Percentiles rank a stretch among this genome's conserved stretches.
phyloP scores from a whole-genome alignment of 192 early-diverging fungal species.

The Podila minutissima region DNA sequence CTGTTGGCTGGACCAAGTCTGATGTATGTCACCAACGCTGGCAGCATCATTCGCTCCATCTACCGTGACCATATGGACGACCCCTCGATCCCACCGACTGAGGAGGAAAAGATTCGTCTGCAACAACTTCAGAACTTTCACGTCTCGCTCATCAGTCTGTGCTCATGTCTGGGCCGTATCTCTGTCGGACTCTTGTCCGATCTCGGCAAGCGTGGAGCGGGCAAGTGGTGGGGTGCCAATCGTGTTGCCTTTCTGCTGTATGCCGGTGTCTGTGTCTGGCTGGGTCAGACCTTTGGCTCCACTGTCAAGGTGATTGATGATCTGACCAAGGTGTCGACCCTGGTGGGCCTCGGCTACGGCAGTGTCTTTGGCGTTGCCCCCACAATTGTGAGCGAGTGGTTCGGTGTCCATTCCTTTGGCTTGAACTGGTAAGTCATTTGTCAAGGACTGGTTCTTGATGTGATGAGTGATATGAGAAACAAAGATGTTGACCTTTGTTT shows the following conservation, averaged over 20 bases:
- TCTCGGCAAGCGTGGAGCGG: conserved; percentile 26
- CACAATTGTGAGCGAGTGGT: conserved; percentile 55
- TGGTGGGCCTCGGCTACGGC: conserved; percentile 52
- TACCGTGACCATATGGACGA: conserved; percentile 40
- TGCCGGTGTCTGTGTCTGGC: conserved; percentile 39
- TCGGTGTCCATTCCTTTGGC: conserved; percentile 44
- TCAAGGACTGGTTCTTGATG: neutral
- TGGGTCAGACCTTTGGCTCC: conserved; percentile 49
- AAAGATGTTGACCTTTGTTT: neutral
- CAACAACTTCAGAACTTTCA: conserved; percentile 52
- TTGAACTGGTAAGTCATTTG: conserved; percentile 44
- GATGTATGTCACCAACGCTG: conserved; percentile 57
- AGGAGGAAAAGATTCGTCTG: conserved; percentile 20
- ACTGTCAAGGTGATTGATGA: conserved; percentile 18
- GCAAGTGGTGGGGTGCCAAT: conserved; percentile 34
- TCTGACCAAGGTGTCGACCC: conserved; percentile 18
- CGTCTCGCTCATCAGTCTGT: conserved; percentile 55
- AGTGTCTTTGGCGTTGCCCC: conserved; percentile 53
- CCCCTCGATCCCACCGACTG: conserved; percentile 33
- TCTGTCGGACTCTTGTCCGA: conserved; percentile 53
- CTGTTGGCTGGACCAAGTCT: conserved; percentile 45
- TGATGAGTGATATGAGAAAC: too few species aligned
- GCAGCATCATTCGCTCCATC: conserved; percentile 52
- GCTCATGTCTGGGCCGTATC: conserved; percentile 54
- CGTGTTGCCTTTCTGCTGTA: conserved; percentile 49